These are phyloP conservation scores for grape (Vitis vinifera) DNA, from an alignment of 164 flowering plant genomes.

Conservation along the genomic window ASM3070453v1 NC_081809.1:9669001-9669500, in stretches of 20 bases:
- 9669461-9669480: neutral
- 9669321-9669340: constrained; percentile 97
- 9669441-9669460: neutral
- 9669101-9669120: too few relatives aligned
- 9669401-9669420: constrained; percentile 5
- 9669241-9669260: neutral
- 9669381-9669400: constrained; percentile 77
- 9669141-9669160: too few relatives aligned
- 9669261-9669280: constrained; percentile 56
- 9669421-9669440: neutral
- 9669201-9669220: neutral
- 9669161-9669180: too few relatives aligned
- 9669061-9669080: too few relatives aligned
- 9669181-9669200: neutral
- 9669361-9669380: constrained; percentile 99
- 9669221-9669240: neutral
- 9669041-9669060: too few relatives aligned
- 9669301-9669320: constrained; percentile 97
- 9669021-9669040: too few relatives aligned
- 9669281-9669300: constrained; percentile 88
- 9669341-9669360: constrained; percentile 99
- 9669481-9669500: constrained; percentile 91
- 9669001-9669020: too few relatives aligned
- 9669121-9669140: too few relatives aligned
- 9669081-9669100: too few relatives aligned